phyloP scores from a whole-genome alignment of 2,329 filamentous ascomycete species.

The Colletotrichum trifolii region DNA sequence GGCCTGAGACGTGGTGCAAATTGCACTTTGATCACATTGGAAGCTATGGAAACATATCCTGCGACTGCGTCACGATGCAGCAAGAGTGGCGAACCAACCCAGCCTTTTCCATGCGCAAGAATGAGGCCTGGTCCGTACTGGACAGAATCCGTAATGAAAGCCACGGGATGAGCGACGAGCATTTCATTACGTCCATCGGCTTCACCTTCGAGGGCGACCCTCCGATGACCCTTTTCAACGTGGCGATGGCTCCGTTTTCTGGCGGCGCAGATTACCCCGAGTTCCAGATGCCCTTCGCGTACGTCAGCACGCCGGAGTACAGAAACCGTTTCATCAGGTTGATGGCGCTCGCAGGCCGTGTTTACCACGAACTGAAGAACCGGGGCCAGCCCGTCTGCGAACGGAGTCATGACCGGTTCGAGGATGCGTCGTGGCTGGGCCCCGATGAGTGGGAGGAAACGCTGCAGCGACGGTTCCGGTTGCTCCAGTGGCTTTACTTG shows the following conservation, averaged over 20 bases:
- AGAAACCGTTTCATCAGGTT: too few species aligned
- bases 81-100: constrained; percentile 30
- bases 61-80: constrained; percentile 13
- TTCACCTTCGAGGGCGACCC: neutral
- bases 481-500: constrained; percentile 16
- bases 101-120: constrained; percentile 22
- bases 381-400: neutral
- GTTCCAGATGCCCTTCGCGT: too few species aligned
- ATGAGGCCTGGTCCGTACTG: constrained; percentile 17
- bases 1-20: constrained; percentile 31
- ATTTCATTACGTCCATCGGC: neutral
- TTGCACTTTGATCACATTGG: neutral
- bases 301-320: too few species aligned
- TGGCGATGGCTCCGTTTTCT: too few species aligned
- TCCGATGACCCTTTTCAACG: too few species aligned
- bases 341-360: neutral
- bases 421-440: constrained; percentile 1
- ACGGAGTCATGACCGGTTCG: neutral
- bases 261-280: too few species aligned
- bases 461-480: constrained; percentile 9
- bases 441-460: constrained; percentile 2
- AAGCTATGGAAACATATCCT: neutral
- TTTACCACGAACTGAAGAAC: neutral
- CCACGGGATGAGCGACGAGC: neutral
- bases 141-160: neutral